phyloP scores from a whole-genome alignment of 2,329 filamentous ascomycete genomes.

The Aspergillus nomiae region DNA sequence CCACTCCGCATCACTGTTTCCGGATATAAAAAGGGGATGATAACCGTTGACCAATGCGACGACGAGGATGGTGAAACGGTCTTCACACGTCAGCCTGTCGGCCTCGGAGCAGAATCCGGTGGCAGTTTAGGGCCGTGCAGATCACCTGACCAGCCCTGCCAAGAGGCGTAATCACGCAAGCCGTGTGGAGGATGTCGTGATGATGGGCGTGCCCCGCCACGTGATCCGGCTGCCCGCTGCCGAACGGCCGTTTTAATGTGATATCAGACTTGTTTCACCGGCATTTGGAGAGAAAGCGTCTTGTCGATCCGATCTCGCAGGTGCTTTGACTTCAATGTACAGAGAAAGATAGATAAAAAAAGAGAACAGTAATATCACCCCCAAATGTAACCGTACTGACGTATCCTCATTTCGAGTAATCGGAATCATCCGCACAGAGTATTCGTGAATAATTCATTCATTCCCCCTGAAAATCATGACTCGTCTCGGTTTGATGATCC shows the following conservation, averaged over 20 bases:
- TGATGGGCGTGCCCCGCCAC: constrained; percentile 4
- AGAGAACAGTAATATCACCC: too few species aligned
- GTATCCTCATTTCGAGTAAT: too few species aligned
- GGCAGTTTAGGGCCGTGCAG: constrained; percentile 13
- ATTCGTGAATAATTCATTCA: background rate
- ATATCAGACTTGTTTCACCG: background rate
- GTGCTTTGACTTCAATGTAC: background rate
- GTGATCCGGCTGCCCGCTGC: background rate
- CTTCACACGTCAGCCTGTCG: background rate
- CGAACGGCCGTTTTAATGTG: background rate
- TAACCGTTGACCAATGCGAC: background rate
- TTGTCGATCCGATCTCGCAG: background rate
- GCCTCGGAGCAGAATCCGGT: background rate
- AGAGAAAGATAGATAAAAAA: background rate
- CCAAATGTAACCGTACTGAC: background rate
- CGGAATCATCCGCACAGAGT: background rate
- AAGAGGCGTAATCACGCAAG: constrained; percentile 27
- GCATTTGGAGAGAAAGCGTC: background rate
- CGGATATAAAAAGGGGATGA: background rate
- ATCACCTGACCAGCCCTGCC: constrained; percentile 15
- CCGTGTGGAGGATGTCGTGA: constrained; percentile 27
- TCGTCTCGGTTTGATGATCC: constrained; percentile 10
- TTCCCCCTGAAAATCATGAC: constrained; percentile 28
- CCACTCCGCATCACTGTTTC: background rate
- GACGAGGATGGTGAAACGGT: background rate